Base-by-base conservation (phyloP, 768 basidiomycete species). In the Termitomyces titanicus region DNA sequence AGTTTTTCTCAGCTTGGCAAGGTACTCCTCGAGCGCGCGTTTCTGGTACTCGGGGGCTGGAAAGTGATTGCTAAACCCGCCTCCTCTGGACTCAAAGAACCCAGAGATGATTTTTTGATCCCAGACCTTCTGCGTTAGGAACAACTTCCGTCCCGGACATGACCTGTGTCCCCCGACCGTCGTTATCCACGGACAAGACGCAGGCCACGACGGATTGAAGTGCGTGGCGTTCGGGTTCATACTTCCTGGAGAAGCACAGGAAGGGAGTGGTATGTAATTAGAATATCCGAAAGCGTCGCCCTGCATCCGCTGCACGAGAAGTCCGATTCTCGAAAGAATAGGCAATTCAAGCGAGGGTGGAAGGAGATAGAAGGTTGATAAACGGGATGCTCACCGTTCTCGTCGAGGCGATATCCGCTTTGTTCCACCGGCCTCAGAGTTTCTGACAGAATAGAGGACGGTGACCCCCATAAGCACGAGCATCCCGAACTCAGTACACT, bases 391-490 rank as follows among this genome's bases (percentile, higher is more conserved):
- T 17, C 44, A 75, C 75, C 71, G 37, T 77, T 63, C 43, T 74
- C 60, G 37, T 76, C 74, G 20, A 79, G 57, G 61, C 78, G 80
- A 38, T 60, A 46, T 2, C 59, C 63, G 38, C 63, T 66, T 6
- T 31, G 60, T 63, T 2, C 78, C 79, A 10, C 72, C 74, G 2
- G 73, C 74, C 8, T 78, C 78, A 25, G 60, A 2, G 48, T 79
- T 76, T 0, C 77, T 77, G 0, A 73, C 70, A 1, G 70, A 67
- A 50, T 65, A 81, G 22, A 81, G 31, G 7, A 81, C 39, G 15
- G 80, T 78, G 15, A 74, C 66, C 39, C 80, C 80, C 76, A 78
- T 71, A 12, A 81, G 66, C 27, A 76, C 79, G 20, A 81, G 69
- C 51, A 81, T 81, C 7, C 56, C 79, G 53, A 78, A 80, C 60